Percentiles rank a stretch among this genome's conserved stretches.
Evolutionary conservation across 2,329 filamentous ascomycete species (phyloP).

Genomic region (Penicillium sp.): DNA sequence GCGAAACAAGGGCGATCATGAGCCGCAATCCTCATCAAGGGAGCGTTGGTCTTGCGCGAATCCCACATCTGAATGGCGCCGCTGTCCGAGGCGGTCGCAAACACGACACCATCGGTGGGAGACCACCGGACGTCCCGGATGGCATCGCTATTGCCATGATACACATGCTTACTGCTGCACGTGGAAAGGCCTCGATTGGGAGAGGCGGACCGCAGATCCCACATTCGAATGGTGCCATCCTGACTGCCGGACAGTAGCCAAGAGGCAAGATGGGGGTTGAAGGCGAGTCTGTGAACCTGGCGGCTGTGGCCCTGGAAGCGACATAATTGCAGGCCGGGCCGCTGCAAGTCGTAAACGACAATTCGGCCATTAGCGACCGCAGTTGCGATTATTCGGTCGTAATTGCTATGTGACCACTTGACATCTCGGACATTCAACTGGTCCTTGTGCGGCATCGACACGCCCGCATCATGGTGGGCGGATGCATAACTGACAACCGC

Average conservation of each 20-base stretch:
- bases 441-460: slow-evolving; percentile 52
- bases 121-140: slow-evolving; percentile 63
- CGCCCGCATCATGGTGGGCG: slow-evolving; percentile 46
- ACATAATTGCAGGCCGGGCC: slow-evolving; percentile 56
- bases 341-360: slow-evolving; percentile 60
- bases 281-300: slow-evolving; percentile 62
- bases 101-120: slow-evolving; percentile 57
- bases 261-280: slow-evolving; percentile 59
- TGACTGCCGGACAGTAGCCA: slow-evolving; percentile 61
- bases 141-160: slow-evolving; percentile 55
- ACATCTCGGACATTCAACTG: slow-evolving; percentile 62
- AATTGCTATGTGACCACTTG: slow-evolving; percentile 62
- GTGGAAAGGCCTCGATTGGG: slow-evolving; percentile 47
- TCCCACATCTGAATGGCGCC: slow-evolving; percentile 63
- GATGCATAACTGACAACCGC: slow-evolving; percentile 56
- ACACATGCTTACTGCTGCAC: slow-evolving; percentile 53
- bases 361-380: slow-evolving; percentile 63
- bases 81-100: slow-evolving; percentile 61
- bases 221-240: slow-evolving; percentile 60
- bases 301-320: slow-evolving; percentile 61
- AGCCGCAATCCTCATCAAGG: slow-evolving; percentile 58
- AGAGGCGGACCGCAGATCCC: slow-evolving; percentile 57
- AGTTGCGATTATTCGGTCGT: slow-evolving; percentile 58
- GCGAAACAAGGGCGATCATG: slow-evolving; percentile 59
- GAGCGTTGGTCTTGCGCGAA: slow-evolving; percentile 53